A percentile compares a stretch with the other conserved stretches of the same genome.
phyloP scores from a whole-genome alignment of 768 basidiomycete genomes.

The Hortiboletus flavorubellus region DNA sequence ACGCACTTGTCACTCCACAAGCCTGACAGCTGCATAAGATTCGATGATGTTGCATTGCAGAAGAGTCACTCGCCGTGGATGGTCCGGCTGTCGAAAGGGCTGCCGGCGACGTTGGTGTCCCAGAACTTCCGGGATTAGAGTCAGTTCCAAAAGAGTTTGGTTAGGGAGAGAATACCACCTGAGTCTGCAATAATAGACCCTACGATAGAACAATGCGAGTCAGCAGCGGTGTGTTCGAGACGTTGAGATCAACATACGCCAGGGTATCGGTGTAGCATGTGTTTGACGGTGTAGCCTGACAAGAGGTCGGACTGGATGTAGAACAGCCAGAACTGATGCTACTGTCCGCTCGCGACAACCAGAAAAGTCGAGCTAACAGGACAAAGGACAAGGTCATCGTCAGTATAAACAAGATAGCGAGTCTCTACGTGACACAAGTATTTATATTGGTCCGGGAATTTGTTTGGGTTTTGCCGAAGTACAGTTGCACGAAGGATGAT shows the following conservation, averaged over 20 bases:
- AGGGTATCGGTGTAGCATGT: conserved; percentile 63
- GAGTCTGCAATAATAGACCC: conserved; percentile 60
- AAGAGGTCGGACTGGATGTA: conserved; percentile 47
- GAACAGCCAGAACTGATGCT: conserved; percentile 52
- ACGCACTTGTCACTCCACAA: conserved; percentile 65
- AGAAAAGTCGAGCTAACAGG: conserved; percentile 20
- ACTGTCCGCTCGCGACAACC: conserved; percentile 13
- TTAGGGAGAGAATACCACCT: conserved; percentile 37
- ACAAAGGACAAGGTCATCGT: conserved; percentile 12
- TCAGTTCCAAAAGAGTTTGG: background rate
- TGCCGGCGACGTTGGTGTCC: conserved; percentile 62
- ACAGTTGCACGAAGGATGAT: background rate
- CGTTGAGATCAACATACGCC: conserved; percentile 41
- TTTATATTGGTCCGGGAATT: conserved; percentile 8
- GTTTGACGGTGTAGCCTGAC: conserved; percentile 44
- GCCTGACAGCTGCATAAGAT: conserved; percentile 35
- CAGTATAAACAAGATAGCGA: background rate
- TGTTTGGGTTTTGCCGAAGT: background rate
- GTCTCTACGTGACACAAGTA: background rate
- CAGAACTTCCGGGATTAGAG: conserved; percentile 50
- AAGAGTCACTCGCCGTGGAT: conserved; percentile 56
- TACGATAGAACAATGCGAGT: conserved; percentile 21
- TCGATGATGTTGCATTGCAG: background rate
- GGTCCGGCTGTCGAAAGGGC: conserved; percentile 68
- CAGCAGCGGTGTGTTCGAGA: background rate